Evolutionary conservation across 106 monocot genomes (phyloP), one percentile per base, ranked within the genome.

Genomic region (Dioscorea zingiberensis): DNA sequence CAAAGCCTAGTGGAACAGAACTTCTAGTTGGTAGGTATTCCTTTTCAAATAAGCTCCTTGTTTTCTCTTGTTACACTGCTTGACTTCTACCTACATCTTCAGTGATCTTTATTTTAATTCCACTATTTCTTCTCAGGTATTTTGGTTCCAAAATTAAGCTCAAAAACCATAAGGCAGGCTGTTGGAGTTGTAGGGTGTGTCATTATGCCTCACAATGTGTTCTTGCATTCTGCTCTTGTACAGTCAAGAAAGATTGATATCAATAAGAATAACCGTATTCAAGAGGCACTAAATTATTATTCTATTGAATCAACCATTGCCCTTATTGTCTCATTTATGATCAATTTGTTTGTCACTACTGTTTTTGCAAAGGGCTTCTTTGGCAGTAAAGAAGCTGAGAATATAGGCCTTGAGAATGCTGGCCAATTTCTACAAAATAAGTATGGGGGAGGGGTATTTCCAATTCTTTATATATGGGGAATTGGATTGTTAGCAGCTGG

Each of bases 191-290:
- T 87, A 25, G 92, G 87, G 8, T 84, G 92, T 73, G 62, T 87
- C 49, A 92, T 92, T 45, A 92, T 92, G 92, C 92, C 92, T 32
- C 92, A 92, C 51, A 92, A 92, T 68, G 92, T 92, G 3, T 92
- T 87, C 64, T 54, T 92, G 61, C 92, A 92, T 73, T 92, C 92
- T 28, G 92, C 92, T 67, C 84, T 92, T 23, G 92, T 92, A 12
- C 92, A 92, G 48, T 92, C 92, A 22, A 79, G 92, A 71, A 82
- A 83, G 66, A 67, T 92, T 25, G 80, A 92, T 49, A 74, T 38
- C 13, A 77, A 58, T 12, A 84, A 76, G 46, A 73, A 74, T 54
- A 69, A 28, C 19, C 78, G 56, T 24, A 82, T 92, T 30, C 70
- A 47, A 44, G 92, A 92, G 63, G 92, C 92, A 30, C 32, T 92